Evolutionary conservation across 768 basidiomycete species (phyloP).

Genomic region (Phaeotremella fagi): DNA sequence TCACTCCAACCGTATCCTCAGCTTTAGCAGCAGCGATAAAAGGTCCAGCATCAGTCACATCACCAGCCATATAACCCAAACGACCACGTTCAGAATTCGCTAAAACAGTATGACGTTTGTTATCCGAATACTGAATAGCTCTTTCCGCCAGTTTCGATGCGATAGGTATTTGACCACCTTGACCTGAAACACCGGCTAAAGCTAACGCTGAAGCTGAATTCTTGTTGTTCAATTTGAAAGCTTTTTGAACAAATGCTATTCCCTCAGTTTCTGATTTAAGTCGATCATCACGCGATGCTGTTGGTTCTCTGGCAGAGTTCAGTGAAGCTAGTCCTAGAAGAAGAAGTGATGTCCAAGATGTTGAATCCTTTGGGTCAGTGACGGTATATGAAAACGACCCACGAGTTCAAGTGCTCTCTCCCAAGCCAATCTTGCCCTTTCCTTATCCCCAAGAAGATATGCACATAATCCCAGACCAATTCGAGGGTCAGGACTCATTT

Average conservation of each 20-base stretch:
- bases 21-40: slow-evolving; percentile 67
- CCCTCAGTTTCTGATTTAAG: slow-evolving; percentile 21
- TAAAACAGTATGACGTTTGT: slow-evolving; percentile 55
- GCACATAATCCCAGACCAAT: slow-evolving; percentile 92
- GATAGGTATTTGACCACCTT: slow-evolving; percentile 49
- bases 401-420: slow-evolving; percentile 80
- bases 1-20: slow-evolving; percentile 57
- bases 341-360: slow-evolving; percentile 71
- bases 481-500: slow-evolving; percentile 83
- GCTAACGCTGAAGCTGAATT: slow-evolving; percentile 37
- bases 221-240: slow-evolving; percentile 49
- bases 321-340: slow-evolving; percentile 80
- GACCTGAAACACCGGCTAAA: slow-evolving; percentile 27
- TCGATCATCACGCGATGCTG: slow-evolving; percentile 62
- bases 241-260: slow-evolving; percentile 58
- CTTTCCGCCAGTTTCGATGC: slow-evolving; percentile 90
- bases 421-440: slow-evolving; percentile 83
- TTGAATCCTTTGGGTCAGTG: slow-evolving; percentile 59
- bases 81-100: slow-evolving; percentile 82
- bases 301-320: slow-evolving; percentile 73
- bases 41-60: slow-evolving; percentile 60
- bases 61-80: slow-evolving; percentile 70
- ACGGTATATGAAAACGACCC: slow-evolving; percentile 43
- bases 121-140: slow-evolving; percentile 89
- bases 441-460: slow-evolving; percentile 80